Evolutionary conservation across 1,284 basidiomycete species (phyloP), one percentile per base, ranked within the genome.

Genomic region (Naganishia sp.): DNA sequence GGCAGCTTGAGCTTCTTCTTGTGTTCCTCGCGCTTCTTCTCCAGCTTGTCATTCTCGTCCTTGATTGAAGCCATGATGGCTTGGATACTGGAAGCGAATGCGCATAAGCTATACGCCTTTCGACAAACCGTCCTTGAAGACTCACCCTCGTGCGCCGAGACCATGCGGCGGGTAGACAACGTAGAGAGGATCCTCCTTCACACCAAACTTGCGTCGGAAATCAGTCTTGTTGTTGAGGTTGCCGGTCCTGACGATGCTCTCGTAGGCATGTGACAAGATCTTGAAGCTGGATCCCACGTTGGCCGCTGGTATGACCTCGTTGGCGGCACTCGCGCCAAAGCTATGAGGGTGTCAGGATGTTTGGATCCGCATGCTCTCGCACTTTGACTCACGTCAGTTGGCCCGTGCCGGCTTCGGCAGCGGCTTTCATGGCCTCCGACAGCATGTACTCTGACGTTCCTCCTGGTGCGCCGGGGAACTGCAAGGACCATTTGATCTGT

Each of bases 401-500:
- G 42, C 74, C 75, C 55, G 82, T 78, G 21, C 83, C 83, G 10
- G 81, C 80, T 59, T 81, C 79, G 16, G 79, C 78, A 33, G 83
- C 75, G 66, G 80, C 77, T 65, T 82, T 79, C 69, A 86, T 80
- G 11, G 84, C 84, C 48, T 81, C 74, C 49, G 82, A 70, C 56
- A 86, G 78, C 66, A 84, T 81, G 69, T 83, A 78, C 77, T 82
- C 81, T 60, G 79, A 79, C 18, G 84, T 81, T 64, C 84, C 84
- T 39, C 79, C 76, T n/a, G 83, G 83, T 7, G 83, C 82, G 39
- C 78, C 80, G 10, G 84, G 84, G 78, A 86, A 86, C 71, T 84
- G 83, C 48, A 86, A 78, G 2, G 84, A 82, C 83, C 84, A 86
- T 74, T 86, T 86, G 75, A 86, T 82, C 73, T 86, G 85, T 75